Conservation (phyloP, 257 asterid species). For the Nicotiana undulata region DNA sequence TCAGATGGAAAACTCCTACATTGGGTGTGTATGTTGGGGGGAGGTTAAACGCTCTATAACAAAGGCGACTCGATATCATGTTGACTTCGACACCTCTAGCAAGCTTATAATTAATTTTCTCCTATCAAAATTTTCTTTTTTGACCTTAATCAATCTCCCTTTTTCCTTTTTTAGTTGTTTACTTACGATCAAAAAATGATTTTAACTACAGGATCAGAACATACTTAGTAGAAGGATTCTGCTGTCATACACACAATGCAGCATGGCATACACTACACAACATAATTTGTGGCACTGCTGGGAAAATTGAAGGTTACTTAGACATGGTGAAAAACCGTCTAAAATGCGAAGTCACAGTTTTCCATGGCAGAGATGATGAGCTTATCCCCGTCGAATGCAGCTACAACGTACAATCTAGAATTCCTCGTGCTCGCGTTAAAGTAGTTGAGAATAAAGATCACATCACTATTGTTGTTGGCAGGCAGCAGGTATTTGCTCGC, state of each 20-base stretch:
- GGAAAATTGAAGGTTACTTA: constrained; percentile 62
- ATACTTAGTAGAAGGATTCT: constrained; percentile 80
- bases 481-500: constrained; percentile 73
- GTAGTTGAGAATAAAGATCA: constrained; percentile 71
- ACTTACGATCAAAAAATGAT: background rate
- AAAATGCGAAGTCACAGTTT: constrained; percentile 47
- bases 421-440: constrained; percentile 58
- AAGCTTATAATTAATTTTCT: too few species aligned
- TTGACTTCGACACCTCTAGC: too few species aligned
- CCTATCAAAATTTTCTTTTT: too few species aligned
- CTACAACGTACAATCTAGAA: constrained; percentile 47
- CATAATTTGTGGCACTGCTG: constrained; percentile 81
- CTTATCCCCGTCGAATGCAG: constrained; percentile 89
- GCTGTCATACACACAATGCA: constrained; percentile 85
- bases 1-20: too few species aligned
- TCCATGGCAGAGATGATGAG: constrained; percentile 75
- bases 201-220: constrained; percentile 53
- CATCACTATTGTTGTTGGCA: constrained; percentile 86
- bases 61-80: too few species aligned
- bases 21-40: too few species aligned
- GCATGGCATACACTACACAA: constrained; percentile 99
- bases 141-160: background rate
- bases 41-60: too few species aligned
- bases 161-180: background rate
- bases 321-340: constrained; percentile 48